Conservation (phyloP, 257 asterid species). For the Scutellaria galericulata region DNA sequence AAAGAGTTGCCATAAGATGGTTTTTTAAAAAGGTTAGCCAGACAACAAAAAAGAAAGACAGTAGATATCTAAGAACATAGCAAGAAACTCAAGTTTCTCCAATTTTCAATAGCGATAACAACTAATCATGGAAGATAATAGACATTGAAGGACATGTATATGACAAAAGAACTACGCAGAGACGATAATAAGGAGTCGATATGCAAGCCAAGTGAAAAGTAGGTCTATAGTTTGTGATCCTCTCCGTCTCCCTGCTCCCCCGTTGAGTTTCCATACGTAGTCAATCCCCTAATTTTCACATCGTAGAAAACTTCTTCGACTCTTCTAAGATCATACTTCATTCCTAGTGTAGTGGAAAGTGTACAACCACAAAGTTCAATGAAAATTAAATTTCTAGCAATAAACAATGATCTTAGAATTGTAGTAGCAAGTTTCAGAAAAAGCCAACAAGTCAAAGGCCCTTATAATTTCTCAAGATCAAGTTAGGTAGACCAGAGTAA, state of each 20-base stretch:
- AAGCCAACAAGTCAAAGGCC: neutral
- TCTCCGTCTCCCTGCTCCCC: slow-evolving; percentile 46
- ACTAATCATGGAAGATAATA: neutral
- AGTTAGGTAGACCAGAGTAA: neutral
- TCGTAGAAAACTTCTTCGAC: slow-evolving; percentile 94
- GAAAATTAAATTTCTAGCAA: slow-evolving; percentile 21
- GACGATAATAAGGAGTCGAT: neutral
- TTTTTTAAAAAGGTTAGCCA: too few species aligned
- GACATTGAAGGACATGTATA: neutral
- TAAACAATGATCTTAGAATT: neutral
- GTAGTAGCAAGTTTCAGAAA: slow-evolving; percentile 1
- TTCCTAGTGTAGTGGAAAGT: slow-evolving; percentile 55
- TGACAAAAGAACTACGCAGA: neutral
- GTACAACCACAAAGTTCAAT: neutral
- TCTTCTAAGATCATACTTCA: slow-evolving; percentile 91
- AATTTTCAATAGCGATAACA: neutral
- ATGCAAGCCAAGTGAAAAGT: neutral
- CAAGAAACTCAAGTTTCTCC: neutral
- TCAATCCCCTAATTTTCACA: slow-evolving; percentile 89
- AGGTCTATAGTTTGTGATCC: slow-evolving; percentile 32
- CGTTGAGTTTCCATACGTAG: slow-evolving; percentile 41
- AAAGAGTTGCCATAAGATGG: too few species aligned
- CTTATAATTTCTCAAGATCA: neutral
- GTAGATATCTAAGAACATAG: neutral
- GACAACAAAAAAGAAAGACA: too few species aligned